Conservation (phyloP, 768 basidiomycete species). For the Mycena alexandri region DNA sequence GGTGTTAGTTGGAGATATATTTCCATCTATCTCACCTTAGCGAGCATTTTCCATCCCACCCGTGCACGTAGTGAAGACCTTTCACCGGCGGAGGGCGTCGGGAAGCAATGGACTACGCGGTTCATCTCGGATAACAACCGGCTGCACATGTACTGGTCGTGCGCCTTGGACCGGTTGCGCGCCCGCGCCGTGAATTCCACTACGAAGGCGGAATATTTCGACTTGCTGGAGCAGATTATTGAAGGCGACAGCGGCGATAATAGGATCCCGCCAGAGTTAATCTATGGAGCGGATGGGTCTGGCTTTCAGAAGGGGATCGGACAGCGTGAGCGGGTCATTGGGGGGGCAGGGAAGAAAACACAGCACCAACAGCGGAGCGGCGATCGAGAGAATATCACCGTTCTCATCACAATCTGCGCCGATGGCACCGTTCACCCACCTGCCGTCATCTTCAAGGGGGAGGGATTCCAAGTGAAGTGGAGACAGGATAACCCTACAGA, state of each 20-base stretch:
- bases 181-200: not conserved
- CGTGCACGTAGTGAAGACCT: no score
- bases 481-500: no score
- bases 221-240: not conserved
- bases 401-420: slow-evolving; percentile 57
- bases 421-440: slow-evolving; percentile 47
- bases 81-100: not conserved
- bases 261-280: not conserved
- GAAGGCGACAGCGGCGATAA: not conserved
- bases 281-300: not conserved
- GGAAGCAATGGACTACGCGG: not conserved
- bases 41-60: no score
- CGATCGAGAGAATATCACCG: slow-evolving; percentile 53
- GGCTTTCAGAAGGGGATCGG: slow-evolving; percentile 37
- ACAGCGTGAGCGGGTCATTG: slow-evolving; percentile 37
- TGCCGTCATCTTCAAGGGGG: slow-evolving; percentile 19
- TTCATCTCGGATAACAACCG: not conserved
- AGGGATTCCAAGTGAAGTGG: no score
- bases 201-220: no score
- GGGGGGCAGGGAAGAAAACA: slow-evolving; percentile 25
- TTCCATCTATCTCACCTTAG: no score
- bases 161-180: not conserved
- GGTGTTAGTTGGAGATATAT: no score
- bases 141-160: not conserved
- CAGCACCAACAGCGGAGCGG: slow-evolving; percentile 52